A percentile compares a stretch with the other conserved stretches of the same genome.
Evolutionary conservation across 2,329 filamentous ascomycete genomes (phyloP).

Genomic region (Colletotrichum lindemuthianum): DNA sequence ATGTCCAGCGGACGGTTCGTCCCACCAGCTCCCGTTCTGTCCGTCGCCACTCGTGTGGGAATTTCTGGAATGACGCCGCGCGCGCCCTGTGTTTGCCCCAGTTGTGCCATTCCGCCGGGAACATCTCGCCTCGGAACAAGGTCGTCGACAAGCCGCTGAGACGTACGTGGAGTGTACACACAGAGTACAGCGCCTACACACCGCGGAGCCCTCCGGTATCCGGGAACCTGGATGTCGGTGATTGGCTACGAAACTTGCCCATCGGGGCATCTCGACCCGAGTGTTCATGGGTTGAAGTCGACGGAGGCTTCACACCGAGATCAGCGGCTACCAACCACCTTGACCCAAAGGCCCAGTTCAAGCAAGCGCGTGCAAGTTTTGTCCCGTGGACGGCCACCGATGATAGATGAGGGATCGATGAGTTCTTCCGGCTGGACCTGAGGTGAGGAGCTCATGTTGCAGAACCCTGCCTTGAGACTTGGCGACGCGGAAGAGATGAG

Average conservation of each 20-base stretch:
- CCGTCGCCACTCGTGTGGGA: conserved; percentile 1
- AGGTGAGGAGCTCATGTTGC: too few species aligned
- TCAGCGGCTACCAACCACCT: background rate
- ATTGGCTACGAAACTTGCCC: background rate
- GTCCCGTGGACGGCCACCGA: too few species aligned
- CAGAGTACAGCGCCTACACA: background rate
- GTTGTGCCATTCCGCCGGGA: conserved; percentile 13
- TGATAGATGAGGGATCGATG: too few species aligned
- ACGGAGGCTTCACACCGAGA: conserved; percentile 4
- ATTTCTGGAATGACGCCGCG: conserved; percentile 1
- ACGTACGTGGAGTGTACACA: background rate
- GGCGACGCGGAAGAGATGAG: background rate
- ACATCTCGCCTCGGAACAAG: background rate
- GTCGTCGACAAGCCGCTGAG: conserved; percentile 16
- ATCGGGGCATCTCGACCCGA: conserved; percentile 4
- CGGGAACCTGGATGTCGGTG: background rate
- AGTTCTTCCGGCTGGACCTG: too few species aligned
- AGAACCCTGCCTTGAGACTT: too few species aligned
- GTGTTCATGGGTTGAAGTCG: background rate
- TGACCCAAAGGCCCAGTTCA: too few species aligned
- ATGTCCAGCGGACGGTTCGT: conserved; percentile 11
- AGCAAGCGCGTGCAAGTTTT: too few species aligned
- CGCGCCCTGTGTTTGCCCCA: background rate
- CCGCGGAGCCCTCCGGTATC: conserved; percentile 7
- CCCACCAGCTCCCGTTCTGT: conserved; percentile 7